Conservation (phyloP, 1,284 basidiomycete genomes). For the Ceratobasidium sp. region DNA sequence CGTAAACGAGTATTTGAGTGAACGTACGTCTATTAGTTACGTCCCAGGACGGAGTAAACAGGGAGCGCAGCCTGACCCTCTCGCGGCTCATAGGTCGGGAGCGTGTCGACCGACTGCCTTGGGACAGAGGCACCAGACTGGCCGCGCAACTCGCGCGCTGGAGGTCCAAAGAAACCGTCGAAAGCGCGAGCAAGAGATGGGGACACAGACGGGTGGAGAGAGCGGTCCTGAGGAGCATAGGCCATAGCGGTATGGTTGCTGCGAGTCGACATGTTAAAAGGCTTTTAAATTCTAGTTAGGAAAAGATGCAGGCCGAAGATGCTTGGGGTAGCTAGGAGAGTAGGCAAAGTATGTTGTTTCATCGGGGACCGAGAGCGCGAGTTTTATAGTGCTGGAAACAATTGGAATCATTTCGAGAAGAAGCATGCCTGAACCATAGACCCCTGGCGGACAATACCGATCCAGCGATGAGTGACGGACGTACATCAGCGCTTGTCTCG, state of each 20-base stretch:
- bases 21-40: slow-evolving; percentile 20
- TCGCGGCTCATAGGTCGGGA: slow-evolving; percentile 15
- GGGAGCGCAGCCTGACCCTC: slow-evolving; percentile 2
- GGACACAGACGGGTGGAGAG: slow-evolving; percentile 17
- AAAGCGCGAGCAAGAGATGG: slow-evolving; percentile 35
- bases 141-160: slow-evolving; percentile 33
- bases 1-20: slow-evolving; percentile 1
- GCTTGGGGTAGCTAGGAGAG: not conserved
- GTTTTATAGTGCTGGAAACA: slow-evolving; percentile 32
- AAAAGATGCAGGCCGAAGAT: not conserved
- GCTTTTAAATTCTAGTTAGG: not conserved
- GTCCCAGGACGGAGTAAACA: slow-evolving; percentile 26
- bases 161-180: slow-evolving; percentile 36
- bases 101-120: slow-evolving; percentile 22
- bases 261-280: not conserved
- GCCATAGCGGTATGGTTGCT: slow-evolving; percentile 36
- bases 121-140: slow-evolving; percentile 21
- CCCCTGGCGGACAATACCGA: slow-evolving; percentile 31
- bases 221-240: slow-evolving; percentile 7
- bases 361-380: not conserved
- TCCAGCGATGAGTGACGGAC: slow-evolving; percentile 36
- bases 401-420: slow-evolving; percentile 28
- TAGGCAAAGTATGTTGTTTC: not conserved
- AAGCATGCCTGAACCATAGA: slow-evolving; percentile 29
- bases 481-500: slow-evolving; percentile 17